Base-by-base conservation (phyloP, 192 early-diverging fungal species). In the Coemansia sp. region DNA sequence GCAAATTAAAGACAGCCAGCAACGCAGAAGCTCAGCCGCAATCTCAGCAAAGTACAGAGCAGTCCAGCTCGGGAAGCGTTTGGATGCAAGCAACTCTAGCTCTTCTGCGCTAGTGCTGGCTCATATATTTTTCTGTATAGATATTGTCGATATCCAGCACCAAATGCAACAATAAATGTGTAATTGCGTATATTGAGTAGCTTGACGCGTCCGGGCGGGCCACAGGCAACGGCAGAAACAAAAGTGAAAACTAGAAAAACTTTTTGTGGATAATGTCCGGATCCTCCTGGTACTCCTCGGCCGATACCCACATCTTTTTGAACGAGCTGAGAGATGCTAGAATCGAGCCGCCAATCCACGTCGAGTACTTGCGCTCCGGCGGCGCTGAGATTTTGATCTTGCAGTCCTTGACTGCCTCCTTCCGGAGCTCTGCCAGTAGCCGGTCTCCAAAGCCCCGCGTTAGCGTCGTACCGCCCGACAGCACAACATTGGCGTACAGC, bases 251-350 rank as follows among this genome's bases (percentile, higher is more conserved):
- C 69, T 85, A 90, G 61, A 88, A 89, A 49, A 82, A 80, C 85
- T 90, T 91, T 66, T 88, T 90, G 78, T 91, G 87, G 67, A 95
- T 92, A 54, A 94, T 89, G 59, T 98, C 94, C 4, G 94, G 93
- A 73, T 98, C 94, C 77, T 98, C 96, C 69, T 95, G 91, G 71
- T 92, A 93, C 82, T 99, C 95, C 76, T 97, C 95, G 51, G 97
- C 92, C 4, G 94, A 93, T 11, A 99, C 88, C 97, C 97, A 99
- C 93, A 98, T 96, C 88, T 95, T 97, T 76, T 96, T 96, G 85
- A 98, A 98, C n/a, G 96, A 94, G 79, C 92, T 93, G 61, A 98
- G 86, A 9, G 92, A 92, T 6, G 94, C 95, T 50, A 98, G 69
- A 84, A 99, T 98, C 29, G 92, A 93, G 0, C 95, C 95, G 57